phyloP scores from a whole-genome alignment of 371 early-diverging fungal genomes.

The Furculomyces boomerangus region DNA sequence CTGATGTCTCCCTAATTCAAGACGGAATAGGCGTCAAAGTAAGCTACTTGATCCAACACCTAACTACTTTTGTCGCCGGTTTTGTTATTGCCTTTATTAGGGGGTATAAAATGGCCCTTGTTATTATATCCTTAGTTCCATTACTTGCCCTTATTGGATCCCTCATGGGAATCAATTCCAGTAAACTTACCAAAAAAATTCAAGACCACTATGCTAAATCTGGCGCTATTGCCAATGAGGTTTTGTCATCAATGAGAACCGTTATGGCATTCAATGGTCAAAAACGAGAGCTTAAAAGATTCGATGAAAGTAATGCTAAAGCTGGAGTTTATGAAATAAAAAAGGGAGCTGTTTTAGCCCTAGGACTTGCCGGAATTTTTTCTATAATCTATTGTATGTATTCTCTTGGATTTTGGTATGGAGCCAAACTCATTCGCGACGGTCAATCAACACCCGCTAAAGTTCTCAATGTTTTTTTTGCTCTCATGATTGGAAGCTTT shows the following conservation, averaged over 20 bases:
- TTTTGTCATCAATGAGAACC: conserved; percentile 67
- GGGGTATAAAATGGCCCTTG: conserved; percentile 73
- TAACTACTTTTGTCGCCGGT: conserved; percentile 66
- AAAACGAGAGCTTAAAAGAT: conserved; percentile 40
- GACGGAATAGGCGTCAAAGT: conserved; percentile 81
- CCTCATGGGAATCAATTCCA: conserved; percentile 49
- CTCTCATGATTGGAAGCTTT: conserved; percentile 45
- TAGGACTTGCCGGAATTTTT: conserved; percentile 41
- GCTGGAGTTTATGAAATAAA: conserved; percentile 35
- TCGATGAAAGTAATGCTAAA: conserved; percentile 29
- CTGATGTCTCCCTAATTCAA: conserved; percentile 59
- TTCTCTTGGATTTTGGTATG: conserved; percentile 66
- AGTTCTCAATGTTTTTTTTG: conserved; percentile 47
- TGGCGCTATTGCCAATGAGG: conserved; percentile 72
- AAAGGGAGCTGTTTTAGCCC: conserved; percentile 36
- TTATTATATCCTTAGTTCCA: conserved; percentile 54
- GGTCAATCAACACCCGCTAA: conserved; percentile 25
- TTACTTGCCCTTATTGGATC: conserved; percentile 30
- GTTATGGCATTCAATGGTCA: conserved; percentile 71
- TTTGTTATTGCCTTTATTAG: conserved; percentile 70
- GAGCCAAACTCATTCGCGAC: conserved; percentile 32
- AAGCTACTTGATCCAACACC: conserved; percentile 41
- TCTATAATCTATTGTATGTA: conserved; percentile 44
- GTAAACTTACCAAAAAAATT: conserved; percentile 25
- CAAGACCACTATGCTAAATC: conserved; percentile 49